These are phyloP conservation scores for Aphanomyces invadans DNA, from an alignment of 352 stramenopile species.

Conservation along the genomic window DNA sequence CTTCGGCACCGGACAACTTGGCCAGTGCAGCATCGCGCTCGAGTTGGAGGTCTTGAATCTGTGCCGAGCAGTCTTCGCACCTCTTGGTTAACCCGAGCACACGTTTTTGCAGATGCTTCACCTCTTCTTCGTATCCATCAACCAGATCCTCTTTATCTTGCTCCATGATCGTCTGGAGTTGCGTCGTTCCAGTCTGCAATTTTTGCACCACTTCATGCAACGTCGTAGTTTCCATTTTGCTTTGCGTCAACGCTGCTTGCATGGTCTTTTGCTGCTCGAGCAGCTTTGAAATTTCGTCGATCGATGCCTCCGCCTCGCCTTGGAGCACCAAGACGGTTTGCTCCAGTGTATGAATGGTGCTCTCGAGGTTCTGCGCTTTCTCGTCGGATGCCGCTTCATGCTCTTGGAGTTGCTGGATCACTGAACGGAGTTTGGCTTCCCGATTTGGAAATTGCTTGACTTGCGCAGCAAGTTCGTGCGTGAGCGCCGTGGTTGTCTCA, in stretches of 20 bases:
- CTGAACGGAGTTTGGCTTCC: background rate
- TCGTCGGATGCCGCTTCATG: background rate
- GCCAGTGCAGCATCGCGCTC: background rate
- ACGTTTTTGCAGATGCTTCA: background rate
- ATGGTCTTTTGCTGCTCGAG: background rate
- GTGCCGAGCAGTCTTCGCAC: background rate
- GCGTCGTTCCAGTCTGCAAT: background rate
- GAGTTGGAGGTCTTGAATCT: background rate
- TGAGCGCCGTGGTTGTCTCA: background rate
- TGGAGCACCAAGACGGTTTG: background rate
- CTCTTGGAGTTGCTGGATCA: background rate
- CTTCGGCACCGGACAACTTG: background rate
- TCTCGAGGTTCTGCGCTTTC: background rate
- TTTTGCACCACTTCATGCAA: background rate
- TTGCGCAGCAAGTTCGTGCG: slow-evolving; percentile 4
- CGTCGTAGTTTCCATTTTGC: background rate
- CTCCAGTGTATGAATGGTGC: background rate
- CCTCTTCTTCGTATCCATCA: background rate
- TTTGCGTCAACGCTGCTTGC: background rate
- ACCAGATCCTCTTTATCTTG: slow-evolving; percentile 11
- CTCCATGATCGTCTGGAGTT: slow-evolving; percentile 11
- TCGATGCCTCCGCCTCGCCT: background rate
- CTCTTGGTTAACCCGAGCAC: background rate
- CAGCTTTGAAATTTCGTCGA: background rate
- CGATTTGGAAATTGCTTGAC: background rate